phyloP scores from a whole-genome alignment of 768 basidiomycete species.

The Boletus fagicola region DNA sequence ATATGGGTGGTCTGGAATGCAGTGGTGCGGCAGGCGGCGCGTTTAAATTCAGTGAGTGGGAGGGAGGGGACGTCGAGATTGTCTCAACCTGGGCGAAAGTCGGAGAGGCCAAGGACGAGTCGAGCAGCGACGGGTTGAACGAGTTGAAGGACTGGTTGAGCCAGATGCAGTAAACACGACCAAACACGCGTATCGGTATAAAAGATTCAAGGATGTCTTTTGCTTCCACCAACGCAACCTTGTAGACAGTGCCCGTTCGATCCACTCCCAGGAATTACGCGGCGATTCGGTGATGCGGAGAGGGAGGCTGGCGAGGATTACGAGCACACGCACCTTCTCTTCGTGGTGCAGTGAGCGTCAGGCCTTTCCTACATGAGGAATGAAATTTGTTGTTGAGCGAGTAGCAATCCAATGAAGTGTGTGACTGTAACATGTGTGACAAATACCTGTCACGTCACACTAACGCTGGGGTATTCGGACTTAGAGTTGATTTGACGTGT shows the following conservation, averaged over 20 bases:
- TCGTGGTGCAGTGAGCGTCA: slow-evolving; percentile 60
- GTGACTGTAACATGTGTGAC: slow-evolving; percentile 12
- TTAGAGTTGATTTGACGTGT: slow-evolving; percentile 19
- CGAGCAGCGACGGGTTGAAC: slow-evolving; percentile 38
- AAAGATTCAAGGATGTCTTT: background rate
- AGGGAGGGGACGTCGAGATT: slow-evolving; percentile 76
- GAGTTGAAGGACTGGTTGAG: slow-evolving; percentile 50
- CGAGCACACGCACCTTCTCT: slow-evolving; percentile 52
- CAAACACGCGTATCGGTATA: slow-evolving; percentile 28
- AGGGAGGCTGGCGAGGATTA: slow-evolving; percentile 53
- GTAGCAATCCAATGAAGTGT: background rate
- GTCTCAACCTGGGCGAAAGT: slow-evolving; percentile 53
- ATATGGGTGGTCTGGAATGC: slow-evolving; percentile 76
- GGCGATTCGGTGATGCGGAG: slow-evolving; percentile 74
- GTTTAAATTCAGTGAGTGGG: slow-evolving; percentile 81
- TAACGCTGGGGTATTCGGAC: background rate
- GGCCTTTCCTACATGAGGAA: slow-evolving; percentile 57
- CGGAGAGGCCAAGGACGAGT: slow-evolving; percentile 32
- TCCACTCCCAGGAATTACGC: slow-evolving; percentile 42
- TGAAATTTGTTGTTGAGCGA: background rate
- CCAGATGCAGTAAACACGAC: slow-evolving; percentile 31
- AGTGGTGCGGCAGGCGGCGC: slow-evolving; percentile 46
- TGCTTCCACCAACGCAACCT: slow-evolving; percentile 47
- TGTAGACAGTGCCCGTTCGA: slow-evolving; percentile 72
- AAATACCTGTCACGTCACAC: slow-evolving; percentile 22